phyloP scores from a whole-genome alignment of 164 flowering plant genomes.

The Dillenia turbinata region DNA sequence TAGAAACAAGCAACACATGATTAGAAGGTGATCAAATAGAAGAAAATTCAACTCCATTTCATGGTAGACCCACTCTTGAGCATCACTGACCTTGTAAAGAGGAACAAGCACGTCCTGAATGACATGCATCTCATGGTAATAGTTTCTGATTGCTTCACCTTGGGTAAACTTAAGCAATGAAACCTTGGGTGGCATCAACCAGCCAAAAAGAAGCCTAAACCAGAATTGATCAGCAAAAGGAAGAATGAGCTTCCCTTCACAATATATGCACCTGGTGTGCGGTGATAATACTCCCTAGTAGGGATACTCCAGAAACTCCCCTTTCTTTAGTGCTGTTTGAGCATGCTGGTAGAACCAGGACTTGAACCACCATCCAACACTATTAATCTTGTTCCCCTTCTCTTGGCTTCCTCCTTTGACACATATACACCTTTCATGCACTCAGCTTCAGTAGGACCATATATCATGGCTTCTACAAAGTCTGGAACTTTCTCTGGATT shows the following conservation, averaged over 20 bases:
- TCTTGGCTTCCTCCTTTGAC: constrained; percentile 90
- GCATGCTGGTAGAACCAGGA: constrained; percentile 99
- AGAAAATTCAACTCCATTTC: constrained; percentile 83
- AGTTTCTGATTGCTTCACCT: constrained; percentile 97
- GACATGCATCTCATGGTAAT: constrained; percentile 98
- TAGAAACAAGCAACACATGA: too few relatives aligned
- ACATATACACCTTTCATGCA: constrained; percentile 89
- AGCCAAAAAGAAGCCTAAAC: constrained; percentile 86
- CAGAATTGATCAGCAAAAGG: constrained; percentile 97
- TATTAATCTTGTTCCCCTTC: constrained; percentile 81
- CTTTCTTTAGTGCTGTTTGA: constrained; percentile 70
- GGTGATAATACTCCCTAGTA: constrained; percentile 90
- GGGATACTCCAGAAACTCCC: constrained; percentile 98
- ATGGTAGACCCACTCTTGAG: constrained; percentile 75
- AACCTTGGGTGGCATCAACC: constrained; percentile 99
- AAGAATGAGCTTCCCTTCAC: constrained; percentile 99
- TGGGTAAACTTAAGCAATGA: constrained; percentile 96
- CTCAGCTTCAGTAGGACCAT: constrained; percentile 69
- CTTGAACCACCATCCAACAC: constrained; percentile 93
- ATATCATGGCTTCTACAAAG: constrained; percentile 90
- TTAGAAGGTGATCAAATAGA: not conserved
- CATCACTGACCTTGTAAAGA: constrained; percentile 95
- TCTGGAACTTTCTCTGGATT: constrained; percentile 92
- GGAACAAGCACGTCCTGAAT: constrained; percentile 99
- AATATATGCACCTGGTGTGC: constrained; percentile 95